phyloP scores from a whole-genome alignment of 2,329 filamentous ascomycete genomes.

The Penicillium sp. region DNA sequence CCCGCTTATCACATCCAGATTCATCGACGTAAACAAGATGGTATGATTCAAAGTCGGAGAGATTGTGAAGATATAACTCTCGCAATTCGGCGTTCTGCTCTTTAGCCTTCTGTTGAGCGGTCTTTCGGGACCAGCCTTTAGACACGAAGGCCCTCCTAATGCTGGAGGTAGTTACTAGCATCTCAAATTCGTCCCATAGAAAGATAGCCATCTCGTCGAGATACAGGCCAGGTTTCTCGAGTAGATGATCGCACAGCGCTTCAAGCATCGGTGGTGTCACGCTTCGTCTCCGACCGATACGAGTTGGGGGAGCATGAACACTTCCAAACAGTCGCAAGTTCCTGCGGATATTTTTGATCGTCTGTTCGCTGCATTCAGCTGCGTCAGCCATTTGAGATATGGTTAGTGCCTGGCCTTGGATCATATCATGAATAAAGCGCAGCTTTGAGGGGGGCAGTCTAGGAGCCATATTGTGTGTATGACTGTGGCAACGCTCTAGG shows the following conservation, averaged over 20 bases:
- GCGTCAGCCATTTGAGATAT: constrained; percentile 1
- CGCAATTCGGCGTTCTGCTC: neutral
- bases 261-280: neutral
- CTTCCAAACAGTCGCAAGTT: constrained; percentile 6
- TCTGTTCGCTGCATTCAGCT: neutral
- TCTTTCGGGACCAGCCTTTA: neutral
- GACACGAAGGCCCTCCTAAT: neutral
- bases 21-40: constrained; percentile 34
- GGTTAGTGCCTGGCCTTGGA: neutral
- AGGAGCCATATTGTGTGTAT: neutral
- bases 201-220: constrained; percentile 3
- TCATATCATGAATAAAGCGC: constrained; percentile 3
- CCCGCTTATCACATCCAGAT: neutral
- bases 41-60: constrained; percentile 1
- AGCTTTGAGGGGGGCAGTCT: neutral
- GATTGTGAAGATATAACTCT: neutral
- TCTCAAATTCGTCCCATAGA: constrained; percentile 9
- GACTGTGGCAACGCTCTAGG: neutral
- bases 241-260: constrained; percentile 7
- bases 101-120: neutral
- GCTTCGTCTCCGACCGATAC: neutral
- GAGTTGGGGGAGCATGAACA: neutral
- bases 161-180: neutral
- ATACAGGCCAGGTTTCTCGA: constrained; percentile 5
- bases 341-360: constrained; percentile 5